Base-by-base conservation (phyloP, 768 basidiomycete species). In the Auricularia sp. region DNA sequence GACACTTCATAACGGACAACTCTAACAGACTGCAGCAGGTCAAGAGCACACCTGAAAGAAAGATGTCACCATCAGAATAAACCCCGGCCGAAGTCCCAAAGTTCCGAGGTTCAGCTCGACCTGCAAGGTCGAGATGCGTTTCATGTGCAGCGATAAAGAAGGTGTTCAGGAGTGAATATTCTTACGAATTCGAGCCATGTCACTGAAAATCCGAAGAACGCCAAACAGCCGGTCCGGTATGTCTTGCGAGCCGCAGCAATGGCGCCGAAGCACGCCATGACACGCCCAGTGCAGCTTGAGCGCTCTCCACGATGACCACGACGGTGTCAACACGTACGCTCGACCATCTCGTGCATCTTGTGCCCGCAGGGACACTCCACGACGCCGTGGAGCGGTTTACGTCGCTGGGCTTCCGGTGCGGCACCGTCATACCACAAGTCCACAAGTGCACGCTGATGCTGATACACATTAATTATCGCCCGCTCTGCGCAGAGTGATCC, bases 271-370 rank as follows among this genome's bases (percentile, higher is more conserved):
- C 18, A 51, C 47, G 47, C 47, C 47, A 16, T 18, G 18, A 18
- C 43, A 44, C 43, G 8, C 47, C 14, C 14, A 16, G 18, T 18
- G 47, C 8, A 18, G 39, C 39, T 42, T 42, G 39, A 42, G 39
- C 39, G 12, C 7, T 42, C 8, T 8, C 39, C 8, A 14, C 39
- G 8, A 42, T 14, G 39, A 42, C 39, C 8, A 18, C 21, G 47
- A 18, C 47, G 14, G 16, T 51, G 11, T 51, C 47, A 6, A 83
- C 81, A 2, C 75, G 72, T 54, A 80, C 72, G 35, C 70, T 89
- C 11, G 88, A 90, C 67, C 88, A 90, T 67, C 83, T 90, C 64
- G 81, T 90, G 0, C 84, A 89, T 70, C 76, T 90, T n/a, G 85
- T 85, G 0, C 83, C 87, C 0, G 84, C 87, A 1, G 85, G 82